Conservation (phyloP, 768 basidiomycete species). For the Clavaria fumosa region DNA sequence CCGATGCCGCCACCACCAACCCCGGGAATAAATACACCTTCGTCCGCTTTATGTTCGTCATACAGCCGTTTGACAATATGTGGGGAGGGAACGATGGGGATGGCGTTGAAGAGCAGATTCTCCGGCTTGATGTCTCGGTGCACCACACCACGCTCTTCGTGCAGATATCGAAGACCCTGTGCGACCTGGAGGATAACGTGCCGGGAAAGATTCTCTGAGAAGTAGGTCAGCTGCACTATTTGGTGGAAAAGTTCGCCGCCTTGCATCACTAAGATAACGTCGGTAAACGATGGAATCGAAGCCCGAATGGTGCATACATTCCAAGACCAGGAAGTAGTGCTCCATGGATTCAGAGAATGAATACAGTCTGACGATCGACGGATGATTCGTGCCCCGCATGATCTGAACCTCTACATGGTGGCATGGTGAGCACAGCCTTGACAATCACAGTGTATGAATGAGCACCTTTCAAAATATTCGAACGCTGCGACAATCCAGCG, state of each 20-base stretch:
- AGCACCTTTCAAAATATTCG: conserved; percentile 92
- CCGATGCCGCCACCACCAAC: conserved; percentile 96
- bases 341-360: conserved; percentile 88
- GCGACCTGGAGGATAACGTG: conserved; percentile 97
- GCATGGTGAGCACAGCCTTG: too few species aligned
- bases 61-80: conserved; percentile 65
- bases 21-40: conserved; percentile 87
- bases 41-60: conserved; percentile 97
- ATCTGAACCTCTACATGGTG: conserved; percentile 90
- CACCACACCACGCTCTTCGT: conserved; percentile 95
- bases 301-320: conserved; percentile 42
- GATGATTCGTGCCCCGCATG: conserved; percentile 89
- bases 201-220: conserved; percentile 90
- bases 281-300: conserved; percentile 9
- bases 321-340: conserved; percentile 88
- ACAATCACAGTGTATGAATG: too few species aligned
- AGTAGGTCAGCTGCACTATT: conserved; percentile 98
- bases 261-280: conserved; percentile 58
- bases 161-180: conserved; percentile 84
- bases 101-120: conserved; percentile 85
- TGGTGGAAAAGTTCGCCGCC: conserved; percentile 98
- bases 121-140: conserved; percentile 99
- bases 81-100: conserved; percentile 82
- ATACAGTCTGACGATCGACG: conserved; percentile 82
- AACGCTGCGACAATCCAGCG: conserved; percentile 66